Conservation (phyloP, 805 yeast genomes). For the Pichia sporocuriosa region DNA sequence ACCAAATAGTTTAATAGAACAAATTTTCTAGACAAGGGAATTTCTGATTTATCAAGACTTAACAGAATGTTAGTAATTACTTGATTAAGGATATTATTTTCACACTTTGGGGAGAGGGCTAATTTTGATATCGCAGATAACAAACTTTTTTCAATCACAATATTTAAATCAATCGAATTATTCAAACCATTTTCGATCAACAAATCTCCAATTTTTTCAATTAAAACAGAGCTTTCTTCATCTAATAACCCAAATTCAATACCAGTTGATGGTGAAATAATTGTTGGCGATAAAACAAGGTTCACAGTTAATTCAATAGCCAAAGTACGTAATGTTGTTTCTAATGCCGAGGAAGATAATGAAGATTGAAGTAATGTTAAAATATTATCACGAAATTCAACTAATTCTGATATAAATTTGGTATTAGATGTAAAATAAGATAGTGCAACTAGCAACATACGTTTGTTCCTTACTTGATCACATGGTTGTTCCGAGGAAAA, state of each 20-base stretch:
- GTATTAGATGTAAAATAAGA: conserved; percentile 11
- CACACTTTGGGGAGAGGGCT: conserved; percentile 3
- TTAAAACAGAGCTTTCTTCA: conserved; percentile 26
- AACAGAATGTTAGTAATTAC: conserved; percentile 4
- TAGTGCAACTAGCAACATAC: conserved; percentile 9
- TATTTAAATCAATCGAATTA: conserved; percentile 4
- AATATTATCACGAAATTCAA: conserved; percentile 57
- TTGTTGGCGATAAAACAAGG: conserved; percentile 38
- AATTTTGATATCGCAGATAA: conserved; percentile 10
- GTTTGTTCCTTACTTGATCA: conserved; percentile 11
- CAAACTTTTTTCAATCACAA: conserved; percentile 7
- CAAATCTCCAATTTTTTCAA: conserved; percentile 23
- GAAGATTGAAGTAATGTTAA: conserved; percentile 63
- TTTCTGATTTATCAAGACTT: not conserved
- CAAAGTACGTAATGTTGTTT: conserved; percentile 60
- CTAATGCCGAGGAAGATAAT: conserved; percentile 59
- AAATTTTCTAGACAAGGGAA: conserved; percentile 1
- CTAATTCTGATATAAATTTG: conserved; percentile 16
- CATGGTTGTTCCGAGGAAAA: conserved; percentile 20
- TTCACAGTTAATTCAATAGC: conserved; percentile 60
- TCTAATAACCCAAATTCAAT: conserved; percentile 33
- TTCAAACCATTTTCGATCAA: conserved; percentile 6
- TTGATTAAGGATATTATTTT: conserved; percentile 5
- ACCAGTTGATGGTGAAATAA: not conserved
- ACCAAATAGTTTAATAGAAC: conserved; percentile 6